Evolutionary conservation across 2,329 filamentous ascomycete species (phyloP).

Genomic region (Clarireedia hainanense): DNA sequence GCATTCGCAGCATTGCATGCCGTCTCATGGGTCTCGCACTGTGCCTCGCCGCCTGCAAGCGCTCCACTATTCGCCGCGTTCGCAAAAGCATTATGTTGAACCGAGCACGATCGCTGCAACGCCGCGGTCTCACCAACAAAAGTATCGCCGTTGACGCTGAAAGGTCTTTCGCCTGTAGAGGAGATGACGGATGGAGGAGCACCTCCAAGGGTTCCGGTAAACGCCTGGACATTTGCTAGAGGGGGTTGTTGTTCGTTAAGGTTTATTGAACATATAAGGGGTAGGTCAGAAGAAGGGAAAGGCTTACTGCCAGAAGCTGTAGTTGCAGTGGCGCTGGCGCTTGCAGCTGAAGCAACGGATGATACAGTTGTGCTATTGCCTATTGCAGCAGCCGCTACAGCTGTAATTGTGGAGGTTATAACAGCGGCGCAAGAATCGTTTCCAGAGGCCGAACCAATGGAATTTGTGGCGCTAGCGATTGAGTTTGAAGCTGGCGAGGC

Average conservation of each 20-base stretch:
- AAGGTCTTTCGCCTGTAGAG: constrained; percentile 45
- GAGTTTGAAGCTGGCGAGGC: constrained; percentile 8
- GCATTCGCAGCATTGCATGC: constrained; percentile 17
- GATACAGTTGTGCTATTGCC: too few species aligned
- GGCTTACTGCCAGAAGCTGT: constrained; percentile 23
- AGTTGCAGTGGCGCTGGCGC: constrained; percentile 1
- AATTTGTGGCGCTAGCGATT: not conserved
- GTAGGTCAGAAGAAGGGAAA: not conserved
- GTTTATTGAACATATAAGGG: constrained; percentile 1
- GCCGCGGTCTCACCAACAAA: constrained; percentile 51
- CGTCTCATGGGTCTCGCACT: constrained; percentile 49
- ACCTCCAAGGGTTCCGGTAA: constrained; percentile 42
- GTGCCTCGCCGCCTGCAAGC: constrained; percentile 33
- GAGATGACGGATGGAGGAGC: constrained; percentile 38
- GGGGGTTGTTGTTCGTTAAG: constrained; percentile 8
- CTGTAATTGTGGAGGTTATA: not conserved
- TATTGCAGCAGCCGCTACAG: not conserved
- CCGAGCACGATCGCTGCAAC: constrained; percentile 51
- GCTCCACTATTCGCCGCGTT: constrained; percentile 46
- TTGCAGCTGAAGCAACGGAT: not conserved
- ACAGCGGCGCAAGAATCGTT: constrained; percentile 18
- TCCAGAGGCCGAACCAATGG: constrained; percentile 14
- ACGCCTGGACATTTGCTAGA: constrained; percentile 32
- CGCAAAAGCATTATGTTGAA: constrained; percentile 30
- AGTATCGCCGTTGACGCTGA: constrained; percentile 47